Evolutionary conservation across 257 asterid species (phyloP).

Genomic region (Avicennia marina): DNA sequence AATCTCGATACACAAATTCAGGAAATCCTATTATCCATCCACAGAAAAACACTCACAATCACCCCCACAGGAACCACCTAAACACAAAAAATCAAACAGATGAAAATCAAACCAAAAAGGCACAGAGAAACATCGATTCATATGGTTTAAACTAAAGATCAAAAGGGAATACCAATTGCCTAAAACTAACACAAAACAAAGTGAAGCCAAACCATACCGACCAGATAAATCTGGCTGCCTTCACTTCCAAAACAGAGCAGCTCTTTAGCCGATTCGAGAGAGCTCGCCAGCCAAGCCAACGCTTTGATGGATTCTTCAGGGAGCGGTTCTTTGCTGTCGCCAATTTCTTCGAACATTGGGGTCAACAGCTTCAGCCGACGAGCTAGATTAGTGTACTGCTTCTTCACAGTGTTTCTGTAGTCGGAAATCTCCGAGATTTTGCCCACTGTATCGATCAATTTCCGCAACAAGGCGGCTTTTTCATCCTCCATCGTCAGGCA

Average conservation of each 20-base stretch:
- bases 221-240: constrained; percentile 93
- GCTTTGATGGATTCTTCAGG: constrained; percentile 48
- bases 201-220: constrained; percentile 24
- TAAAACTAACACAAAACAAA: neutral
- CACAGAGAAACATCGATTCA: too few relatives aligned
- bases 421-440: constrained; percentile 76
- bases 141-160: neutral
- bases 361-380: constrained; percentile 89
- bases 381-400: constrained; percentile 78
- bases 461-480: constrained; percentile 46
- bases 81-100: too few relatives aligned
- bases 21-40: too few relatives aligned
- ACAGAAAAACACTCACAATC: too few relatives aligned
- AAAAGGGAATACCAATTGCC: neutral
- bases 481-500: constrained; percentile 58
- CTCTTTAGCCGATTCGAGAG: constrained; percentile 72
- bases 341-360: constrained; percentile 96
- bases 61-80: too few relatives aligned
- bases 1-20: too few relatives aligned
- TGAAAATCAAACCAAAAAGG: too few relatives aligned
- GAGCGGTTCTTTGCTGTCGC: constrained; percentile 58
- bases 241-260: constrained; percentile 84
- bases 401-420: constrained; percentile 65
- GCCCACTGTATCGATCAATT: constrained; percentile 49
- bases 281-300: constrained; percentile 34